Conservation (phyloP, 805 yeast species). For the Sugiyamaella americana region DNA sequence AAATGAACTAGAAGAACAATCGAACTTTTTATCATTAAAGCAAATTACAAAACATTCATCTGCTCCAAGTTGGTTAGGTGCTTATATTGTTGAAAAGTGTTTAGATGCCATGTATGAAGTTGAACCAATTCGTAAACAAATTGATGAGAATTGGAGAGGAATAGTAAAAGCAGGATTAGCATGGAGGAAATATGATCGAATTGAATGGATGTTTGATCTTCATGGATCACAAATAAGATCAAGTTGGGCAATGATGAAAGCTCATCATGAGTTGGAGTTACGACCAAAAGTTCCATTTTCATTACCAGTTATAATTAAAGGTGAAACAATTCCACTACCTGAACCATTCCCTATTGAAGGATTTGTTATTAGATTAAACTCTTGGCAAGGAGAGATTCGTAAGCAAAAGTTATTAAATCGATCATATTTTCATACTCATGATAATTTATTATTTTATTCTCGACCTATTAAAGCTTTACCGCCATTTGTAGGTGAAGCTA, state of each 20-base stretch:
- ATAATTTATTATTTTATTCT: constrained; percentile 54
- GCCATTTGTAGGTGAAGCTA: constrained; percentile 27
- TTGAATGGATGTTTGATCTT: constrained; percentile 60
- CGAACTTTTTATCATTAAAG: constrained; percentile 3
- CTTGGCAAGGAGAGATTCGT: constrained; percentile 40
- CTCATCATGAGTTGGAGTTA: constrained; percentile 52
- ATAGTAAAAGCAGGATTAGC: constrained; percentile 42
- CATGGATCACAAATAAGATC: constrained; percentile 39
- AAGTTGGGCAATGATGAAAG: constrained; percentile 38
- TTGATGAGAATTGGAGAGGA: constrained; percentile 16
- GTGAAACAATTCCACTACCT: constrained; percentile 21
- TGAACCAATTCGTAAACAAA: constrained; percentile 10
- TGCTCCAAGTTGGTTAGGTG: constrained; percentile 12
- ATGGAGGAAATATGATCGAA: constrained; percentile 64
- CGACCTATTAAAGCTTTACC: constrained; percentile 54
- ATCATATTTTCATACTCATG: constrained; percentile 58
- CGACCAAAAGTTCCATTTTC: constrained; percentile 36
- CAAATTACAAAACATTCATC: constrained; percentile 8
- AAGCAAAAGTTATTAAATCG: constrained; percentile 44
- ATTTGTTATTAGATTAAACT: constrained; percentile 53
- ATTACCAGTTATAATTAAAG: constrained; percentile 17
- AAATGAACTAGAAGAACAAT: background rate
- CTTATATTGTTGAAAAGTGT: constrained; percentile 36
- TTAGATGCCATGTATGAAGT: constrained; percentile 29
- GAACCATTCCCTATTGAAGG: constrained; percentile 85